A percentile compares a stretch with the other conserved stretches of the same genome.
phyloP scores from a whole-genome alignment of 2,329 filamentous ascomycete species.

The Fusarium algeriense region DNA sequence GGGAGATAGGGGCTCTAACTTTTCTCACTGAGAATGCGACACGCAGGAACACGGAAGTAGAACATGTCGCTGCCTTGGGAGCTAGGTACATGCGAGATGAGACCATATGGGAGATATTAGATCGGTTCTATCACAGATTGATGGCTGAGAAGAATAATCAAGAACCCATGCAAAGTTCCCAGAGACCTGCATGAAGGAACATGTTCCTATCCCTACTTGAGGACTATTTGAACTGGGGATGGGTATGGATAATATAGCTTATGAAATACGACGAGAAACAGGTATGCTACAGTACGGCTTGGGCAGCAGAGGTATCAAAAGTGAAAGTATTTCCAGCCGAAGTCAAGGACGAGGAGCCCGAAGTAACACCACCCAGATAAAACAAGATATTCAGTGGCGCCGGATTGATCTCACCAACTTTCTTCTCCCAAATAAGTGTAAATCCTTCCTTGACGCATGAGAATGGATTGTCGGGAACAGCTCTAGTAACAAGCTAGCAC shows the following conservation, averaged over 20 bases:
- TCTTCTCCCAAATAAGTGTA: neutral
- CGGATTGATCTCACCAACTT: neutral
- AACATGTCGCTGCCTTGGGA: neutral
- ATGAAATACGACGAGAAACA: too few relatives aligned
- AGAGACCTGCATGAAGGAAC: neutral
- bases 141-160: neutral
- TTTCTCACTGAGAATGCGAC: neutral
- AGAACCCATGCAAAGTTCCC: accelerated
- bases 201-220: too few relatives aligned
- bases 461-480: neutral
- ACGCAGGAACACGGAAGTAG: neutral
- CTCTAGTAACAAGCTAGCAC: neutral
- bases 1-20: neutral
- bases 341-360: neutral
- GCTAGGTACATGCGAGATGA: neutral
- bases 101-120: neutral
- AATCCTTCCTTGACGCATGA: neutral
- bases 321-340: neutral
- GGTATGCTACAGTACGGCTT: too few relatives aligned
- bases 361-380: neutral
- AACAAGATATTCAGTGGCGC: neutral
- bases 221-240: too few relatives aligned
- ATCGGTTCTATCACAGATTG: neutral
- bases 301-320: neutral
- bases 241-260: too few relatives aligned